Base-by-base conservation (phyloP, 148 eudicot species). In the Rhododendron simsii region DNA sequence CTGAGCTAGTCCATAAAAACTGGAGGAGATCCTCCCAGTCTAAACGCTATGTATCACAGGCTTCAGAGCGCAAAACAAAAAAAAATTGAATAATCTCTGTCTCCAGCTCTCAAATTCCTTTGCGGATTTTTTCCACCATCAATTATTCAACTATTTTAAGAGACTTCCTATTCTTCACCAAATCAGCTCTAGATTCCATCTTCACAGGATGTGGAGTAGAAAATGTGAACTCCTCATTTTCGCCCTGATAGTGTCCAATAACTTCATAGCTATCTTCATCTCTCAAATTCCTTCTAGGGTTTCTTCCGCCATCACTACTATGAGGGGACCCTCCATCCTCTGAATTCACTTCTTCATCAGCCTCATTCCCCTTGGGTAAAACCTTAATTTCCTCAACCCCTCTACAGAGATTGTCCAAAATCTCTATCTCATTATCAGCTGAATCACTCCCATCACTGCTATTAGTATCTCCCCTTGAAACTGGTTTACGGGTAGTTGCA, bases 151-250 rank as follows among this genome's bases (percentile, higher is more conserved):
- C 83, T 57, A 85, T 90, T 87, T 90, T 89, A 45, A 90, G 80
- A 51, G 87, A 85, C 84, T 90, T 78, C 35, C 84, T 87, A 83
- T 82, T 89, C 63, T 88, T 88, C 87, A 84, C 21, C 47, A 86
- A 85, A 55, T 88, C 92, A 85, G 90, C 90, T 89, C 90, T 87
- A 2, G 89, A 33, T 86, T 90, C 92, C 93, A 91, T 93, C 92
- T 90, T 92, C 83, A 86, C 87, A 83, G 94, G 95, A 88, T 86
- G 81, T 0, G 94, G 92, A 48, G 95, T 92, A 83, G 92, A 89
- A 77, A 91, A 92, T 12, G 86, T 84, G 85, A 90, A 91, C 23
- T 85, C 87, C 61, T 87, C 95, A 83, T 85, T 86, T 82, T 86
- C 88, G 8, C 85, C 84, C 48, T 83, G 75, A 86, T 71, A 79